phyloP scores from a whole-genome alignment of 202 grass and related monocot species.

The Carex arenaria region DNA sequence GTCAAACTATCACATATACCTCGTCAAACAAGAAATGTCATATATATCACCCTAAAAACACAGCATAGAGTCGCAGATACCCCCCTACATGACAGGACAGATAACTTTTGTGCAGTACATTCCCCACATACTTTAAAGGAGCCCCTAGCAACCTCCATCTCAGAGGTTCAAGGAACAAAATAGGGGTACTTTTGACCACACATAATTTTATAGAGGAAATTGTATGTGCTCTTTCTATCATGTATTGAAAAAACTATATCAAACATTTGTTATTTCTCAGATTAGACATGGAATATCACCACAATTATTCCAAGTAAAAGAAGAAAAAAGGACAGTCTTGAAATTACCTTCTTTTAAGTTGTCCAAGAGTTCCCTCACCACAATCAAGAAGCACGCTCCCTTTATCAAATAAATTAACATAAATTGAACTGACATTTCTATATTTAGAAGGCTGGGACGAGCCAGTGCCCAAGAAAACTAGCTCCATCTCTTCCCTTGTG shows the following conservation, averaged over 20 bases:
- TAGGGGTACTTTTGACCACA: not conserved
- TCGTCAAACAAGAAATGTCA: not conserved
- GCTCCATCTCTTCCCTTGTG: conserved; percentile 87
- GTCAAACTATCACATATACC: not conserved
- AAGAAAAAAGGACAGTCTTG: not conserved
- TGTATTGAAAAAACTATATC: not conserved
- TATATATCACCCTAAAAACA: not conserved
- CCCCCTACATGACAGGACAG: not conserved
- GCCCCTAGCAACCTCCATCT: not conserved
- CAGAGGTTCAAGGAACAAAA: not conserved
- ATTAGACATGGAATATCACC: not conserved
- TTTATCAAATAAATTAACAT: conserved; percentile 74
- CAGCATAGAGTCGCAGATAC: not conserved
- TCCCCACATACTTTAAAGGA: not conserved
- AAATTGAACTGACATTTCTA: conserved; percentile 91
- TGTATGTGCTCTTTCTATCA: not conserved
- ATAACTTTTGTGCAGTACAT: not conserved
- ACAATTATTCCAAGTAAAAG: not conserved
- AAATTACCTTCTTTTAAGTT: conserved; percentile 81
- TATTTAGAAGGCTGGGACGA: conserved; percentile 98
- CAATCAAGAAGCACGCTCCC: conserved; percentile 94
- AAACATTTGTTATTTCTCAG: not conserved
- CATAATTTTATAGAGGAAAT: not conserved
- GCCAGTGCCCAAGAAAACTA: conserved; percentile 80
- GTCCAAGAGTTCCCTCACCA: conserved; percentile 89